Conservation (phyloP, 108 stramenopile genomes). For the Epithemia pelagica region DNA sequence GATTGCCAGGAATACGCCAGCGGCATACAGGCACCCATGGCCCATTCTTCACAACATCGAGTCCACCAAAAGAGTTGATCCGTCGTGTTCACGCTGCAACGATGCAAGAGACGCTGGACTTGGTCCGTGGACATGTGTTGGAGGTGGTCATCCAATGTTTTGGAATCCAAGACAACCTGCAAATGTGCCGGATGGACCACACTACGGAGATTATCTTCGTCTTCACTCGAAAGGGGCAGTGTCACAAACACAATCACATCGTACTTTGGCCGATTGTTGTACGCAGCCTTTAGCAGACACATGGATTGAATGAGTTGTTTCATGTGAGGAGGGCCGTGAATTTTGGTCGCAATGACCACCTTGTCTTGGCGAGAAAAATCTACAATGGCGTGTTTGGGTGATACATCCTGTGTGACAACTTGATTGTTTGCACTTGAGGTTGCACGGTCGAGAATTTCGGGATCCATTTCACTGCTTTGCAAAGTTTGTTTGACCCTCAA, state of each 20-base stretch:
- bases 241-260: constrained; percentile 44
- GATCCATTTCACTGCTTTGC: too few species aligned
- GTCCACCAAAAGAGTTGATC: constrained; percentile 19
- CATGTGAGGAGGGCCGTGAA: constrained; percentile 21
- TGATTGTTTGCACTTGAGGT: too few species aligned
- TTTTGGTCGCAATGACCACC: constrained; percentile 43
- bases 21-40: not conserved
- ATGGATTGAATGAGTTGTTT: constrained; percentile 16
- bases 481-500: too few species aligned
- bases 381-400: too few species aligned
- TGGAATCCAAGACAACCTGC: constrained; percentile 30
- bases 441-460: too few species aligned
- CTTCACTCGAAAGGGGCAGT: not conserved
- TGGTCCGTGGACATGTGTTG: constrained; percentile 10
- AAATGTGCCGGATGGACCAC: constrained; percentile 32
- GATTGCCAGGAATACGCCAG: constrained; percentile 33
- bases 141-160: constrained; percentile 25
- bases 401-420: too few species aligned
- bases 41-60: constrained; percentile 11
- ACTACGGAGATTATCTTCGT: constrained; percentile 9
- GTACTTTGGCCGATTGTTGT: constrained; percentile 25
- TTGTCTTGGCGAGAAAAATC: not conserved
- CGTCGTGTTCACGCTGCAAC: constrained; percentile 17
- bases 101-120: constrained; percentile 11
- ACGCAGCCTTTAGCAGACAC: constrained; percentile 34